Percentiles rank a stretch among this genome's conserved stretches.
Evolutionary conservation across 495 filamentous ascomycete genomes (phyloP).

Genomic region (Tetracladium marchalianum): DNA sequence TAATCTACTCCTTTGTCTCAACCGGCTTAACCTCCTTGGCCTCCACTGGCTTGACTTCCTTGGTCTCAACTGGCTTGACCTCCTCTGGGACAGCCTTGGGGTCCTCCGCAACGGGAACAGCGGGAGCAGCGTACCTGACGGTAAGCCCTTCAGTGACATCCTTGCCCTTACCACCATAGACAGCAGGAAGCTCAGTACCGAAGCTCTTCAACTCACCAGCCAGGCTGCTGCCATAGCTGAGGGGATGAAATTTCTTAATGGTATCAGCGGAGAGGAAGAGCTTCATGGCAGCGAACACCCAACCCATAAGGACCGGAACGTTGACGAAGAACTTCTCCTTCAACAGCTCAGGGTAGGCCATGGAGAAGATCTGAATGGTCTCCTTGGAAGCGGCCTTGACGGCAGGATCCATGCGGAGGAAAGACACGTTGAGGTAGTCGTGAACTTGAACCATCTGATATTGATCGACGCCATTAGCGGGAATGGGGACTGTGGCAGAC

Average conservation of each 20-base stretch:
- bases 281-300: conserved; percentile 74
- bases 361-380: conserved; percentile 66
- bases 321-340: conserved; percentile 91
- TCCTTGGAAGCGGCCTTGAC: conserved; percentile 63
- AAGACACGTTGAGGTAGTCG: conserved; percentile 76
- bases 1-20: too few species aligned
- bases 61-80: background rate
- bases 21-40: too few species aligned
- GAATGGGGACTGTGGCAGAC: conserved; percentile 58
- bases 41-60: too few species aligned
- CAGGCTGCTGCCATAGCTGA: conserved; percentile 65
- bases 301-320: conserved; percentile 78
- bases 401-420: conserved; percentile 62
- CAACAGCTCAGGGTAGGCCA: conserved; percentile 78
- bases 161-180: conserved; percentile 63
- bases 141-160: conserved; percentile 27
- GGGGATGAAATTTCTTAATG: conserved; percentile 73
- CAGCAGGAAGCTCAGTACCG: conserved; percentile 48
- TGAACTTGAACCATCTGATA: conserved; percentile 87
- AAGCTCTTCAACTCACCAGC: conserved; percentile 46
- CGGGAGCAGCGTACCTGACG: conserved; percentile 15
- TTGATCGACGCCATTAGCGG: conserved; percentile 62
- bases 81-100: background rate
- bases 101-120: background rate
- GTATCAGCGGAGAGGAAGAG: conserved; percentile 69